These are phyloP conservation scores for Pseudopediastrum boryanum DNA, from an alignment of 139 green algal species.

Conservation along the genomic window DNA sequence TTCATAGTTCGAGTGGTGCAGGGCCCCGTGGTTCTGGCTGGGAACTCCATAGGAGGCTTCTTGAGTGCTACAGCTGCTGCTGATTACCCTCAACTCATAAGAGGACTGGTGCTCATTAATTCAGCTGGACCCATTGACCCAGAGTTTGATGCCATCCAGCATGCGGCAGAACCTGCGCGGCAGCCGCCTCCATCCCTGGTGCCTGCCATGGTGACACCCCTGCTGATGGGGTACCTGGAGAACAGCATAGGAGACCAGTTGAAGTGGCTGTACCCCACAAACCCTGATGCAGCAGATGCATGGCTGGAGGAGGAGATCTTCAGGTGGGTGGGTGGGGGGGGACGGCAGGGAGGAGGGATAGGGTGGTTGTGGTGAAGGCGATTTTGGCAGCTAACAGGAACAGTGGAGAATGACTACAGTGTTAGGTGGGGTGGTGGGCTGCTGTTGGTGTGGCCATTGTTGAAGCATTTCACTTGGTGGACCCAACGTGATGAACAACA, in stretches of 20 bases:
- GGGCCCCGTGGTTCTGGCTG: constrained; percentile 81
- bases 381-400: too few species aligned
- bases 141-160: constrained; percentile 10
- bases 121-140: constrained; percentile 52
- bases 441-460: too few species aligned
- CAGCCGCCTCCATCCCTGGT: constrained; percentile 47
- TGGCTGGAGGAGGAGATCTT: constrained; percentile 91
- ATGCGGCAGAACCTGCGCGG: constrained; percentile 11
- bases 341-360: too few species aligned
- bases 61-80: constrained; percentile 59
- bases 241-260: constrained; percentile 63
- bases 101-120: constrained; percentile 59
- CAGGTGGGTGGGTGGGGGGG: constrained; percentile 39
- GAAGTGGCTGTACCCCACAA: constrained; percentile 76
- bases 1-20: constrained; percentile 81
- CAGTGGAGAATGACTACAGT: too few species aligned
- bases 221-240: constrained; percentile 70
- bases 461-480: too few species aligned
- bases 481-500: too few species aligned
- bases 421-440: too few species aligned
- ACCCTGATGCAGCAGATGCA: constrained; percentile 70
- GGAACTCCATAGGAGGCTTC: constrained; percentile 97
- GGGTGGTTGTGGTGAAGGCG: too few species aligned
- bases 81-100: constrained; percentile 62
- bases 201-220: neutral